Base-by-base conservation (phyloP, 2,329 filamentous ascomycete species). In the Alternaria burnsii region DNA sequence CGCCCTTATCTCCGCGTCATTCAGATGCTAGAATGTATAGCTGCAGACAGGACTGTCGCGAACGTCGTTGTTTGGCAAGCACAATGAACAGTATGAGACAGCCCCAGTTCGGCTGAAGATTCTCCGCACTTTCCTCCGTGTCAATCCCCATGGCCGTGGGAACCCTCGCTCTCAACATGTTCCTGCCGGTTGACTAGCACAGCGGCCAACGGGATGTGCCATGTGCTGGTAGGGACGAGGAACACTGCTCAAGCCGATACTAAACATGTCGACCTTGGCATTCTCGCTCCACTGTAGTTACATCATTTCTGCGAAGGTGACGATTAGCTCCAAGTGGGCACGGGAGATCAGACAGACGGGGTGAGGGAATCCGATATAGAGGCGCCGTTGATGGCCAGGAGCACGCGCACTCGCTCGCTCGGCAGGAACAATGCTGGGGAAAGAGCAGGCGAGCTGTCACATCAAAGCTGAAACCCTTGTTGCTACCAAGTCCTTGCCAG, bases 381-480 rank as follows among this genome's bases (percentile, higher is more conserved):
- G 28, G 28, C 40, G 40, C 40, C 40, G 34, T n/a, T 10, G 28
- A 14, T 34, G 18, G 44, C 11, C 28, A 30, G 28, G 28, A 18
- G 18, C 26, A 57, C 24, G 46, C 44, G 34, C 20, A 34, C 46
- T 32, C 46, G 36, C 46, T 34, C 40, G 40, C 40, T 42, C 40
- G 40, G 40, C 40, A 42, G 40, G 32, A 53, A 43, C 40, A 34
- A 48, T 42, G 43, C 34, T 56, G 52, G 52, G 41, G 20, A 58
- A 52, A 57, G 58, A 20, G 58, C 58, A 50, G 54, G 43, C 58
- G 55, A 43, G 48, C 59, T 44, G 50, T 57, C 48, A 57, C 22
- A 52, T 58, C 47, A n/a, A 53, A 48, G 22, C 54, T 61, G 59
- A 58, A 58, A 61, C 59, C 48, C 34, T 57, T 52, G 58, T 34